phyloP scores from a whole-genome alignment of 2,329 filamentous ascomycete species.

The Botryosphaeria dothidea region DNA sequence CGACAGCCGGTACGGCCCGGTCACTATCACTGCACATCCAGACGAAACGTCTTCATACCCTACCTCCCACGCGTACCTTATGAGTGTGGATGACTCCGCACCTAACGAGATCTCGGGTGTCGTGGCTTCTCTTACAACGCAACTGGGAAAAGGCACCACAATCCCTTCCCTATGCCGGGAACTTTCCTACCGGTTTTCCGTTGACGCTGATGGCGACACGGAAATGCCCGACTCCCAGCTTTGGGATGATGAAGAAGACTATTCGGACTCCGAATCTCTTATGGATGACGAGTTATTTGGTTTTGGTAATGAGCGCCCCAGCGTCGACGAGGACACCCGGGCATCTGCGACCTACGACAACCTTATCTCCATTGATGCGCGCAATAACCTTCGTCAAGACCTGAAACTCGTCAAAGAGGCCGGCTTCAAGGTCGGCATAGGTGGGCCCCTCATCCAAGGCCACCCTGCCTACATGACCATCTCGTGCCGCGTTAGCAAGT shows the following conservation, averaged over 20 bases:
- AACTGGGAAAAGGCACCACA: constrained; percentile 42
- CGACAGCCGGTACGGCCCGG: constrained; percentile 32
- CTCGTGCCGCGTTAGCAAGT: constrained; percentile 67
- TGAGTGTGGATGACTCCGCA: constrained; percentile 48
- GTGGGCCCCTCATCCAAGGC: constrained; percentile 53
- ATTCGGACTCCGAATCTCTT: neutral
- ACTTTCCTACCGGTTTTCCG: constrained; percentile 43
- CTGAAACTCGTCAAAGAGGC: constrained; percentile 61
- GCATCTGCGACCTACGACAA: neutral
- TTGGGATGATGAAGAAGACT: neutral
- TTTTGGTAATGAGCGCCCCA: neutral
- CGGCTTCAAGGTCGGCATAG: constrained; percentile 70
- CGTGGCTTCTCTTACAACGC: constrained; percentile 49
- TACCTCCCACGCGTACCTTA: constrained; percentile 58
- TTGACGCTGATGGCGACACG: constrained; percentile 42
- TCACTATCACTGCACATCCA: constrained; percentile 42
- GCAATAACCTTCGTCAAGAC: constrained; percentile 57
- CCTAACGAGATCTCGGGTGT: constrained; percentile 43
- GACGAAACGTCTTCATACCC: constrained; percentile 64
- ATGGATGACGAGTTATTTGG: neutral
- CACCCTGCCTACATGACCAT: constrained; percentile 61
- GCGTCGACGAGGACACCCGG: neutral
- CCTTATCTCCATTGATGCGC: neutral
- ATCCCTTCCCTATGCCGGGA: constrained; percentile 52
- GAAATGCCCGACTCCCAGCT: constrained; percentile 10